These are phyloP conservation scores for Diaporthe longicolla DNA, from an alignment of 2,329 filamentous ascomycete species.

Conservation along the genomic window DNA sequence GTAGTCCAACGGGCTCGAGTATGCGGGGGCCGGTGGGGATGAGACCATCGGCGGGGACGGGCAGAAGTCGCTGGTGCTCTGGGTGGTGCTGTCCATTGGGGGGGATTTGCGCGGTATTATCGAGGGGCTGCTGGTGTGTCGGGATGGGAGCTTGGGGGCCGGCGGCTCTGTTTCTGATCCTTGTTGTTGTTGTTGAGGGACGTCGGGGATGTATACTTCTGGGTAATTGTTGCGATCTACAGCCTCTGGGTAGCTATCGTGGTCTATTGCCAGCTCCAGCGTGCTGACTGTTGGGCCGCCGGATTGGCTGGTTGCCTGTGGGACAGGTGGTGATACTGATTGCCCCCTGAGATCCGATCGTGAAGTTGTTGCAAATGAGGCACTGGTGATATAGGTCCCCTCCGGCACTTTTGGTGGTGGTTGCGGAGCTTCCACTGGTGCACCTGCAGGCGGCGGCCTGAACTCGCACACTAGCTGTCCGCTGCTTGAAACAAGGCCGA, in stretches of 20 bases:
- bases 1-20: conserved; percentile 5
- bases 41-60: neutral
- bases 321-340: conserved; percentile 9
- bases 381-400: neutral
- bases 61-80: neutral
- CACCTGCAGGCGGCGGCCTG: neutral
- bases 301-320: neutral
- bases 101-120: neutral
- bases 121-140: neutral
- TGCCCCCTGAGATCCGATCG: neutral
- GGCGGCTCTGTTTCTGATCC: neutral
- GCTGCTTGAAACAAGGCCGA: conserved; percentile 19
- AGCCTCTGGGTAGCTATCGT: neutral
- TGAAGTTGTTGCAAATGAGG: neutral
- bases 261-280: neutral
- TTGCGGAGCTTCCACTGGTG: neutral
- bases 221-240: conserved; percentile 21
- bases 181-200: neutral
- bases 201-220: conserved; percentile 6
- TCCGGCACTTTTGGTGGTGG: neutral
- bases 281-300: neutral
- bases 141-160: neutral
- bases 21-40: neutral
- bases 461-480: conserved; percentile 33
- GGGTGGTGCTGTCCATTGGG: neutral